phyloP scores from a whole-genome alignment of 306 rosid genomes.

The Herpetospermum pedunculosum region DNA sequence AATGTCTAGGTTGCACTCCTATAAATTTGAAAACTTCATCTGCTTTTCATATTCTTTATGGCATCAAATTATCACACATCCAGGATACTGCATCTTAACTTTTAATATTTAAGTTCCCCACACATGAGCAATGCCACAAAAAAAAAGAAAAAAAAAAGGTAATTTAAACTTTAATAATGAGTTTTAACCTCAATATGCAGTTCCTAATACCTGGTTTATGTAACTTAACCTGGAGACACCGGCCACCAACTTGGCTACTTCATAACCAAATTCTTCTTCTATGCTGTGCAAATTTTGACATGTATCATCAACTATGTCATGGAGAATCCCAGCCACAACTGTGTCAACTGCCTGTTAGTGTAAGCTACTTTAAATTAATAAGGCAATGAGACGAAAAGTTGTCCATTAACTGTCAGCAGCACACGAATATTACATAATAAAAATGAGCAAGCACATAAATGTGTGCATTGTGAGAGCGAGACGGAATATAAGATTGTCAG shows the following conservation, averaged over 20 bases:
- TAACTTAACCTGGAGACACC: constrained; percentile 87
- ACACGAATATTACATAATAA: background rate
- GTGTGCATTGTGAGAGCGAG: background rate
- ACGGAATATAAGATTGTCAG: background rate
- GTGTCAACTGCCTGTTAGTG: constrained; percentile 77
- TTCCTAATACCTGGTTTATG: constrained; percentile 72
- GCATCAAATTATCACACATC: background rate
- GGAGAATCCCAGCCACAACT: constrained; percentile 92
- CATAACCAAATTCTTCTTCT: constrained; percentile 75
- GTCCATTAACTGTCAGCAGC: background rate
- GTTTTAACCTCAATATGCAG: background rate
- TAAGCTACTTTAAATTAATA: constrained; percentile 11
- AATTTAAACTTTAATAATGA: constrained; percentile 1
- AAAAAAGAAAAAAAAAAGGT: background rate
- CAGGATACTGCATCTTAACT: background rate
- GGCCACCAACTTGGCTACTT: constrained; percentile 74
- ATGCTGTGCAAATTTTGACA: constrained; percentile 48
- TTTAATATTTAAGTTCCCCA: background rate
- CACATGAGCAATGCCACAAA: background rate
- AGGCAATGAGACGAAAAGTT: background rate
- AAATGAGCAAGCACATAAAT: background rate
- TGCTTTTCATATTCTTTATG: background rate
- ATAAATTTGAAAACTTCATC: background rate
- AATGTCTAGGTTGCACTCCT: background rate
- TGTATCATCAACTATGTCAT: constrained; percentile 87